phyloP scores from a whole-genome alignment of 441 rosid genomes.

The Metrosideros polymorpha region DNA sequence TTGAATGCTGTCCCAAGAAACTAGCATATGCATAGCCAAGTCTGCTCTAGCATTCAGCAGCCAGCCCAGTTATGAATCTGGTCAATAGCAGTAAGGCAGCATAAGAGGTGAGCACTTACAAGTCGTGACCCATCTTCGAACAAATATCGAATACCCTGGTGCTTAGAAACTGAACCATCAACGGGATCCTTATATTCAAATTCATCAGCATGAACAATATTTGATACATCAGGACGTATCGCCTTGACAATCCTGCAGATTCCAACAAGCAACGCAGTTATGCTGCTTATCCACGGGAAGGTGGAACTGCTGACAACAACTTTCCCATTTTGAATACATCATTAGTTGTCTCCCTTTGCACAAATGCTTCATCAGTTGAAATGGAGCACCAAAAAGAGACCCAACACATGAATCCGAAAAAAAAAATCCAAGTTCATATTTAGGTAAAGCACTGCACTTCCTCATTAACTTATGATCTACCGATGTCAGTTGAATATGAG shows the following conservation, averaged over 20 bases:
- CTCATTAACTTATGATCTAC: background rate
- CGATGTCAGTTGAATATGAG: background rate
- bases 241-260: constrained; percentile 59
- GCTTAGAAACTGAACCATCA: constrained; percentile 84
- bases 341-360: background rate
- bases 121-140: constrained; percentile 92
- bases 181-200: constrained; percentile 96
- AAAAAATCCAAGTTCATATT: background rate
- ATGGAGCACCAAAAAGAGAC: background rate
- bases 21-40: background rate
- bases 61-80: background rate
- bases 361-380: background rate
- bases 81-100: background rate
- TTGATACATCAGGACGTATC: constrained; percentile 50
- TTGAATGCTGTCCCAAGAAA: background rate
- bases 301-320: background rate
- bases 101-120: constrained; percentile 34
- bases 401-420: background rate
- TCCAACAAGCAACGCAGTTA: background rate
- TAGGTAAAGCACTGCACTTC: background rate
- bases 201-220: constrained; percentile 70
- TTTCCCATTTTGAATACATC: background rate
- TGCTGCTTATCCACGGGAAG: background rate
- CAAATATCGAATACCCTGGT: constrained; percentile 88
- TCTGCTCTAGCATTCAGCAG: background rate